Conservation (phyloP, 1,139 yeast genomes). For the Geotrichum cucujoidarum region DNA sequence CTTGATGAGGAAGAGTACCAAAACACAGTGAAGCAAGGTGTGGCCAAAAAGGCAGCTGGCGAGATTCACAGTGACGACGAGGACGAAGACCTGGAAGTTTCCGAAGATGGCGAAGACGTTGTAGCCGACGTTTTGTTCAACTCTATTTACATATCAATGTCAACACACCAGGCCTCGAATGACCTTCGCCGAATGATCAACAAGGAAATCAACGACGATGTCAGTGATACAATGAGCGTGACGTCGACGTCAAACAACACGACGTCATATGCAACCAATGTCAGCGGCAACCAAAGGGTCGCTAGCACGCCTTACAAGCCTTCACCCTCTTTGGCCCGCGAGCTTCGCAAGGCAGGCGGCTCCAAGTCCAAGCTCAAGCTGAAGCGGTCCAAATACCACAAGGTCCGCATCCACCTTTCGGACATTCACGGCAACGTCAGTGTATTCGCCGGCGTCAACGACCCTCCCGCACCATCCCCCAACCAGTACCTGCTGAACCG, state of each 20-base stretch:
- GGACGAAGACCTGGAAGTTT: slow-evolving; percentile 21
- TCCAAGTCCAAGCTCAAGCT: slow-evolving; percentile 43
- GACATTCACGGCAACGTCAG: slow-evolving; percentile 48
- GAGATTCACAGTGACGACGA: slow-evolving; percentile 8
- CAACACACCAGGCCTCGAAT: slow-evolving; percentile 47
- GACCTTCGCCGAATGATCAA: slow-evolving; percentile 53
- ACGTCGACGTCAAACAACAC: slow-evolving; percentile 12
- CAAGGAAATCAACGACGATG: slow-evolving; percentile 37
- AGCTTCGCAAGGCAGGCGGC: slow-evolving; percentile 21
- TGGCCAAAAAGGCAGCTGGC: not conserved
- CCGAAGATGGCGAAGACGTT: slow-evolving; percentile 32
- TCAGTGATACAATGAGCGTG: slow-evolving; percentile 30
- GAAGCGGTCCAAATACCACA: slow-evolving; percentile 60
- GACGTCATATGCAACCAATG: not conserved
- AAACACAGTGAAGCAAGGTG: slow-evolving; percentile 7
- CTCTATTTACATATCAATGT: slow-evolving; percentile 65
- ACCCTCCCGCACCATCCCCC: slow-evolving; percentile 22
- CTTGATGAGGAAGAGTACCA: slow-evolving; percentile 10
- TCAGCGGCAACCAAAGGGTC: not conserved
- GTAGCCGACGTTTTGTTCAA: slow-evolving; percentile 66
- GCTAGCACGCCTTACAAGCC: slow-evolving; percentile 7
- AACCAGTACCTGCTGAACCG: slow-evolving; percentile 41
- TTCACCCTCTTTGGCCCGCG: slow-evolving; percentile 18
- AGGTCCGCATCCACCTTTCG: slow-evolving; percentile 53
- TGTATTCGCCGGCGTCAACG: slow-evolving; percentile 43